Percentiles rank a stretch among this genome's conserved stretches.
Evolutionary conservation across 2,329 filamentous ascomycete species (phyloP).

Genomic region (Pyrenophora teres): DNA sequence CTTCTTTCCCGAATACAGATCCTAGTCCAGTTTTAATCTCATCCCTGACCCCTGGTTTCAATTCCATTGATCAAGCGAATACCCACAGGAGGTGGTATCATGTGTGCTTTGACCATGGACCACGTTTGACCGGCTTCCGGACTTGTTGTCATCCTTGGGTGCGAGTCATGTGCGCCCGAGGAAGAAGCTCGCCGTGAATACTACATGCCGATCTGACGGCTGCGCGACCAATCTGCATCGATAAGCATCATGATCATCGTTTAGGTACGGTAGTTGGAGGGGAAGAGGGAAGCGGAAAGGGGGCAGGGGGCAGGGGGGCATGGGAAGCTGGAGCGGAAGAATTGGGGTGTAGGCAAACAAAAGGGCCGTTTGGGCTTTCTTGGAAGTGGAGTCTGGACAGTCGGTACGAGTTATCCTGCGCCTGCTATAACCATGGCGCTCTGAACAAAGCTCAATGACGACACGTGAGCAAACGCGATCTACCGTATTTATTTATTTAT

Average conservation of each 20-base stretch:
- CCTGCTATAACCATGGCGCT: too few species aligned
- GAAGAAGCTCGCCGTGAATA: background rate
- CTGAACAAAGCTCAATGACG: too few species aligned
- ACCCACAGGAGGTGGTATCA: background rate
- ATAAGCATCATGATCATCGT: background rate
- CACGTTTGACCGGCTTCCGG: background rate
- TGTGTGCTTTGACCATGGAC: background rate
- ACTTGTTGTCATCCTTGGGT: background rate
- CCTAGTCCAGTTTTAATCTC: background rate
- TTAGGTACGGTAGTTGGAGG: background rate
- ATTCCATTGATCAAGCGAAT: constrained; percentile 1
- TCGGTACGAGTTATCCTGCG: background rate
- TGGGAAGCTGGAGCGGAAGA: background rate
- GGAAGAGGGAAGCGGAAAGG: background rate
- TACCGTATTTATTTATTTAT: too few species aligned
- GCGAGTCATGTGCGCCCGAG: background rate
- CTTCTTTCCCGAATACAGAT: too few species aligned
- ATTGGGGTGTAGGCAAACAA: background rate
- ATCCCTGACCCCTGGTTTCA: constrained; percentile 10
- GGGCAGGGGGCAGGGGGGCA: background rate
- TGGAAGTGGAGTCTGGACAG: background rate
- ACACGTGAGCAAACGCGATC: too few species aligned
- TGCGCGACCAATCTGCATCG: background rate
- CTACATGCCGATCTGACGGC: constrained; percentile 1
- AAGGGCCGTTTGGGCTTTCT: background rate